Percentiles rank a stretch among this genome's conserved stretches.
These are phyloP conservation scores for Alternaria rosae DNA, from an alignment of 2,329 filamentous ascomycete genomes.

Conservation along the genomic window DNA sequence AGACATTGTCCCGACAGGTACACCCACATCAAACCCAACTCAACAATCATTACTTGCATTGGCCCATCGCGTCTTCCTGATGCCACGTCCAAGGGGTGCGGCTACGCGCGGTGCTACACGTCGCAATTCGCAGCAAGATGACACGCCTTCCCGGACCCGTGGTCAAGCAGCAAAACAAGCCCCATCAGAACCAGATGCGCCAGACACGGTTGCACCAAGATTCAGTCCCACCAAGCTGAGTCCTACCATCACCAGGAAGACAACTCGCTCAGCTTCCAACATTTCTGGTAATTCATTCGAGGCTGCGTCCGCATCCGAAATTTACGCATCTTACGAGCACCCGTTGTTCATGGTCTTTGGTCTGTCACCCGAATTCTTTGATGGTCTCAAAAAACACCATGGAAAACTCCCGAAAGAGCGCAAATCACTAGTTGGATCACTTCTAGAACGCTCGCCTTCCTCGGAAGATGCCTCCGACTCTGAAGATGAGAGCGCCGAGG, in stretches of 20 bases:
- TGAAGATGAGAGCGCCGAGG: slow-evolving; percentile 29
- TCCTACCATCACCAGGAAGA: slow-evolving; percentile 40
- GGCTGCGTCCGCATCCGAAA: slow-evolving; percentile 31
- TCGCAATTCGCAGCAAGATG: slow-evolving; percentile 43
- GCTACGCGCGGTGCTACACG: slow-evolving; percentile 41
- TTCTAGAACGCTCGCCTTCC: slow-evolving; percentile 21
- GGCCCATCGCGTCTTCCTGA: slow-evolving; percentile 16
- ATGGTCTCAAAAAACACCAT: slow-evolving; percentile 38
- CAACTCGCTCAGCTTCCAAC: slow-evolving; percentile 47
- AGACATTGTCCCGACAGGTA: slow-evolving; percentile 26
- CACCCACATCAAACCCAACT: slow-evolving; percentile 14
- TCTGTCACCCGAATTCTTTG: slow-evolving; percentile 42
- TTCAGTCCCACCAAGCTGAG: slow-evolving; percentile 35
- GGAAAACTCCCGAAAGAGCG: slow-evolving; percentile 37
- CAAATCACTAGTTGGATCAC: slow-evolving; percentile 21
- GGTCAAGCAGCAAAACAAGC: slow-evolving; percentile 43
- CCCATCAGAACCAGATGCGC: slow-evolving; percentile 36
- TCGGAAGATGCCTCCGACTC: slow-evolving; percentile 29
- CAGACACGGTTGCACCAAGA: slow-evolving; percentile 35
- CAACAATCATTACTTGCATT: slow-evolving; percentile 10
- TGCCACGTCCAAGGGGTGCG: slow-evolving; percentile 36
- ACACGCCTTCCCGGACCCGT: slow-evolving; percentile 44
- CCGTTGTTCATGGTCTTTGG: slow-evolving; percentile 47
- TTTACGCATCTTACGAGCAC: slow-evolving; percentile 43
- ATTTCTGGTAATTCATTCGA: slow-evolving; percentile 44